Evolutionary conservation across 768 basidiomycete species (phyloP).

Genomic region (Sporobolomyces phaffii): DNA sequence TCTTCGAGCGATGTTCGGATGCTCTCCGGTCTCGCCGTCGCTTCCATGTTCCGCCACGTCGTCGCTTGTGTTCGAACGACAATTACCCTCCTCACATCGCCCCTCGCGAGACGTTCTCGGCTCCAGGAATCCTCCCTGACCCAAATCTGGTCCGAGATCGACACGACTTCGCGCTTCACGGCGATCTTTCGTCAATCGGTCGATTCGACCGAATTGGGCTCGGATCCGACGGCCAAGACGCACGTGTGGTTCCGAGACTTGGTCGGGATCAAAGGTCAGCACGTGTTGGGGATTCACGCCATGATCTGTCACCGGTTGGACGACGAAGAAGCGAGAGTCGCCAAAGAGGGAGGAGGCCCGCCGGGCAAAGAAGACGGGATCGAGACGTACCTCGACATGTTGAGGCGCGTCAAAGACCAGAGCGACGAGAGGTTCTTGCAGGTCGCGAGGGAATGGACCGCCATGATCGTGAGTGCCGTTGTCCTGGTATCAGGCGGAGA

Average conservation of each 20-base stretch:
- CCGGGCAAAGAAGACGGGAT: not conserved
- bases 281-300: slow-evolving; percentile 12
- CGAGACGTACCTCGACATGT: slow-evolving; percentile 5
- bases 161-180: not conserved
- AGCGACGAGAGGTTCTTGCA: slow-evolving; percentile 7
- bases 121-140: not conserved
- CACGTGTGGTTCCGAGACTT: slow-evolving; percentile 35
- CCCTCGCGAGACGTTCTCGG: slow-evolving; percentile 10
- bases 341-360: not conserved
- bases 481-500: not conserved
- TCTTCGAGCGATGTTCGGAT: slow-evolving; percentile 11
- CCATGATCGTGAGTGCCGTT: slow-evolving; percentile 5
- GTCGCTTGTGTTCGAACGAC: slow-evolving; percentile 4
- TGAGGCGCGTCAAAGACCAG: slow-evolving; percentile 2
- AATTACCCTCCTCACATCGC: slow-evolving; percentile 4
- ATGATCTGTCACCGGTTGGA: slow-evolving; percentile 7
- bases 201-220: not conserved
- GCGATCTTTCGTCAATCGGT: slow-evolving; percentile 18
- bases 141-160: slow-evolving; percentile 26
- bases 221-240: not conserved
- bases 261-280: slow-evolving; percentile 18
- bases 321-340: slow-evolving; percentile 2
- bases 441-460: slow-evolving; percentile 15
- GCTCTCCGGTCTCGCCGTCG: slow-evolving; percentile 32
- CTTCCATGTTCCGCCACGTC: slow-evolving; percentile 21